Evolutionary conservation across 2,329 filamentous ascomycete species (phyloP).

Genomic region (Macrophomina tecta): DNA sequence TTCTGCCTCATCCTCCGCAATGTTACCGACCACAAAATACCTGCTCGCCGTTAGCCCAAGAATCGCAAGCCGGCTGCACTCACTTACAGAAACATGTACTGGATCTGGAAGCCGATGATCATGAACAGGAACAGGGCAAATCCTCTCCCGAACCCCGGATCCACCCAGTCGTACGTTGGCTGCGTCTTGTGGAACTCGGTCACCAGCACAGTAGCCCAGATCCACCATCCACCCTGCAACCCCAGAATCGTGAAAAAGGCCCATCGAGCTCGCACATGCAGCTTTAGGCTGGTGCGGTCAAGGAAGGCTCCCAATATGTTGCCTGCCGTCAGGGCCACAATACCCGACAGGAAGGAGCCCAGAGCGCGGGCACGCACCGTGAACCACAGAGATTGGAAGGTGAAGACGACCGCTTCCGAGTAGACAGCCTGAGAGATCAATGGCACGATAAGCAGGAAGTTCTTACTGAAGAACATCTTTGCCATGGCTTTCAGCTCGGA

Average conservation of each 20-base stretch:
- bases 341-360: conserved; percentile 72
- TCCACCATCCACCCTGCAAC: conserved; percentile 73
- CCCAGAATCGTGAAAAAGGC: conserved; percentile 62
- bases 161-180: conserved; percentile 71
- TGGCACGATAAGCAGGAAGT: conserved; percentile 68
- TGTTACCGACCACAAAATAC: conserved; percentile 74
- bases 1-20: conserved; percentile 67
- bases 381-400: conserved; percentile 71
- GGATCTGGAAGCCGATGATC: conserved; percentile 71
- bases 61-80: neutral
- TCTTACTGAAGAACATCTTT: conserved; percentile 64
- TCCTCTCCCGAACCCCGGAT: conserved; percentile 66
- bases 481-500: conserved; percentile 66
- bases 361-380: conserved; percentile 71
- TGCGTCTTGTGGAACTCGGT: conserved; percentile 63
- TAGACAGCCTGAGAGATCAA: conserved; percentile 76
- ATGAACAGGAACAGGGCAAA: conserved; percentile 74
- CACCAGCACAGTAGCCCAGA: conserved; percentile 71
- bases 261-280: conserved; percentile 61
- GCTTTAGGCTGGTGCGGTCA: conserved; percentile 61
- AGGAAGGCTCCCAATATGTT: conserved; percentile 70
- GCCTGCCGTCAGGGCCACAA: conserved; percentile 69
- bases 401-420: conserved; percentile 74
- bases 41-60: conserved; percentile 12
- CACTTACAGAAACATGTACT: conserved; percentile 70